Base-by-base conservation (phyloP, 768 basidiomycete genomes). In the Rhizopogon vesiculosus region DNA sequence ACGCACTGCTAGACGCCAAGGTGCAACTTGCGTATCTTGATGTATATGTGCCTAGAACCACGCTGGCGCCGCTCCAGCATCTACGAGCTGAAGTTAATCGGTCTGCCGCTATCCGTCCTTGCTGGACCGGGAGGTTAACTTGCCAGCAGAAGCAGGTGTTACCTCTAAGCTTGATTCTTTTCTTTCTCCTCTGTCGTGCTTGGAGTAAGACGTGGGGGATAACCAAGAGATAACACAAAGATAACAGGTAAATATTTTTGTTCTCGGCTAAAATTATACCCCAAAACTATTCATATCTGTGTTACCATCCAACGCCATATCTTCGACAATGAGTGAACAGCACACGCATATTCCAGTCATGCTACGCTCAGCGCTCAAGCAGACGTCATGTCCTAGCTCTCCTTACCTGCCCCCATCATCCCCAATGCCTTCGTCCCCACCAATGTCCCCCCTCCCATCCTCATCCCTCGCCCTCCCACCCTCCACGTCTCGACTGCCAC, bases 311-410 rank as follows among this genome's bases (percentile, higher is more conserved):
- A 25, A 15, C 48, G 9, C 48, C 33, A 49, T 49, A 35, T 38
- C 35, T 2, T 38, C 35, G 13, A 38, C 10, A 12, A 10, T 13
- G 35, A 13, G 35, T 38, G 55, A 58, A 9, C 45, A 58, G 12
- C 61, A 62, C 25, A 57, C 59, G 0, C 56, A 65, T 39, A 44
- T 54, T 18, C 56, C 64, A 35, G 40, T 55, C 7, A 54, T 75
- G 28, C 73, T 82, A 10, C 78, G 83, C 53, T 56, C 56, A 29
- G 56, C 56, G 19, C 53, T 56, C 19, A 56, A 56, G 29, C 53
- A 54, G 0, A 58, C 67, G 2, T 66, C 67, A 1, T 57, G 59
- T 15, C 42, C 65, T 16, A 7, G 45, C 1, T 42, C 57, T 2
- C 57, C 53, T 35, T 49, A 2, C 3, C 35, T 49, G 5, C 4